Conservation (phyloP, 148 eudicot species). For the Pouteria glomerata region DNA sequence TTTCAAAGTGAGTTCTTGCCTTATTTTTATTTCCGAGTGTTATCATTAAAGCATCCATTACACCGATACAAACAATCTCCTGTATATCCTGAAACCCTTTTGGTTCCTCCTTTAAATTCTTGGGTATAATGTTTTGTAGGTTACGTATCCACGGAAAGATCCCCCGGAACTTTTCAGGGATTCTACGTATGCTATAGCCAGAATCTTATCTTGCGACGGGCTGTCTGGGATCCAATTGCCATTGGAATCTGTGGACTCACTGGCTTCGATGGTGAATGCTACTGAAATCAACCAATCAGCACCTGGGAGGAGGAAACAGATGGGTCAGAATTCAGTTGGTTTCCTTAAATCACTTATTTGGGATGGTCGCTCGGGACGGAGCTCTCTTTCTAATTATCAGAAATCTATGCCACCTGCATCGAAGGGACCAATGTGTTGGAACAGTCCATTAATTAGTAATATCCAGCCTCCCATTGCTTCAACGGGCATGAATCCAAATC, state of each 20-base stretch:
- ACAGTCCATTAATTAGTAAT: slow-evolving; percentile 11
- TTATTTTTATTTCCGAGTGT: background rate
- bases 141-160: slow-evolving; percentile 42
- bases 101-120: background rate
- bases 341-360: slow-evolving; percentile 27
- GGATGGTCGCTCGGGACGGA: background rate
- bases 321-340: slow-evolving; percentile 17
- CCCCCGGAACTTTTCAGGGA: slow-evolving; percentile 63
- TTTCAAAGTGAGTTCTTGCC: slow-evolving; percentile 51
- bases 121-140: slow-evolving; percentile 34
- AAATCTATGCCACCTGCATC: background rate
- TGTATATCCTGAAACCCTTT: background rate
- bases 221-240: slow-evolving; percentile 37
- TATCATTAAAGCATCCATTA: background rate
- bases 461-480: slow-evolving; percentile 3
- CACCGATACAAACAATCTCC: background rate
- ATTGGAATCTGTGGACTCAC: slow-evolving; percentile 36
- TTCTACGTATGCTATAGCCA: slow-evolving; percentile 57
- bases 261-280: slow-evolving; percentile 49
- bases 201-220: slow-evolving; percentile 66
- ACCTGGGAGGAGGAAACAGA: slow-evolving; percentile 14
- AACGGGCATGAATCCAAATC: background rate
- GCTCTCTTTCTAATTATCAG: slow-evolving; percentile 8
- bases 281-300: slow-evolving; percentile 36
- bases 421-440: background rate